A percentile compares a stretch with the other conserved stretches of the same genome.
Evolutionary conservation across 2,329 filamentous ascomycete species (phyloP).

Genomic region (Fusarium denticulatum): DNA sequence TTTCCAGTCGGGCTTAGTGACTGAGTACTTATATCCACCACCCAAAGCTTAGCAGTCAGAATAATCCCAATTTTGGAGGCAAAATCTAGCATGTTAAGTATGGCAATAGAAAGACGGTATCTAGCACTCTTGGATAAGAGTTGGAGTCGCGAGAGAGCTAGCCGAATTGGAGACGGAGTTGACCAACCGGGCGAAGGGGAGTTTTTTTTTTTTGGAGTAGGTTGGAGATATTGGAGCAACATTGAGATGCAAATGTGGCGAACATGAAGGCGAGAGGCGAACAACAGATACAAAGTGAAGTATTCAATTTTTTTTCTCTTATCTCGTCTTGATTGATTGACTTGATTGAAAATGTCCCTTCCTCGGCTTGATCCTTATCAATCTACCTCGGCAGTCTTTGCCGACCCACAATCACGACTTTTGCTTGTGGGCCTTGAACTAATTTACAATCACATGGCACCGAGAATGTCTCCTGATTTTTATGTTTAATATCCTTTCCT

Average conservation of each 20-base stretch:
- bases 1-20: not conserved
- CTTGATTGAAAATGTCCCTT: not conserved
- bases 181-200: not conserved
- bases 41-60: accelerated
- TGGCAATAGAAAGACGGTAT: accelerated
- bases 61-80: accelerated
- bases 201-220: not conserved
- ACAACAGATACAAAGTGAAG: not conserved
- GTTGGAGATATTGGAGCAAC: not conserved
- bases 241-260: not conserved
- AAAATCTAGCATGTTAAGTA: accelerated
- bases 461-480: not conserved
- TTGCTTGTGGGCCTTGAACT: not conserved
- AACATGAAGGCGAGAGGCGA: not conserved
- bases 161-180: not conserved
- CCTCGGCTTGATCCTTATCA: not conserved
- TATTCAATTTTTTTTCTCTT: not conserved
- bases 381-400: not conserved
- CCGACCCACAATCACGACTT: not conserved
- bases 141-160: not conserved
- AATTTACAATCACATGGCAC: not conserved
- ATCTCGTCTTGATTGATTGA: not conserved
- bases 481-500: not conserved
- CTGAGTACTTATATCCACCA: accelerated
- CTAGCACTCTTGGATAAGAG: accelerated